Evolutionary conservation across 768 basidiomycete genomes (phyloP).

Genomic region (Mycena vulgaris): DNA sequence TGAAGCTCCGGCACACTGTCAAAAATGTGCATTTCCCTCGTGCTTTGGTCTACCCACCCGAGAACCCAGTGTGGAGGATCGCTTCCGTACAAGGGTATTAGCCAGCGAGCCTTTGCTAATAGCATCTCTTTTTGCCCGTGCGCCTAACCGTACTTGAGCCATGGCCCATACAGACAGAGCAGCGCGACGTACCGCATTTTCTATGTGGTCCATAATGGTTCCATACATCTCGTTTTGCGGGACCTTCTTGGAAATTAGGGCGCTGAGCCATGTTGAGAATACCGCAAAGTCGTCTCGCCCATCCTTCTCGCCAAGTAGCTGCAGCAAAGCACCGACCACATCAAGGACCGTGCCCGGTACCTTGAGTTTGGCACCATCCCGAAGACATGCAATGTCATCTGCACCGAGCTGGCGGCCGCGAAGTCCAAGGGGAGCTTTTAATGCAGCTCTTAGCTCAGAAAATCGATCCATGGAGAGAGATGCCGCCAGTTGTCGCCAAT

Average conservation of each 20-base stretch:
- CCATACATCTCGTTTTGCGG: not conserved
- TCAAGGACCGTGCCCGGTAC: not conserved
- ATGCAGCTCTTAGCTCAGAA: not conserved
- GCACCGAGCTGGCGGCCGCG: not conserved
- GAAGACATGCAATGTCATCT: not conserved
- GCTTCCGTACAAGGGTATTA: constrained; percentile 19
- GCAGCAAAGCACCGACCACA: not conserved
- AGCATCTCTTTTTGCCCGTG: no score
- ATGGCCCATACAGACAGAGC: no score
- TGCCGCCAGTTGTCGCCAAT: not conserved
- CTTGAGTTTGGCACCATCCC: constrained; percentile 3
- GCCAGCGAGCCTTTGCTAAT: constrained; percentile 7
- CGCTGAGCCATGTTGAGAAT: constrained; percentile 9
- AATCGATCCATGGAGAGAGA: constrained; percentile 2
- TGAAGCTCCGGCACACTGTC: constrained; percentile 20
- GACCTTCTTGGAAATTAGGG: not conserved
- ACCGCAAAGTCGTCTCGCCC: not conserved
- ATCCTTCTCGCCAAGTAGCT: not conserved
- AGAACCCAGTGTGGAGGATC: constrained; percentile 22
- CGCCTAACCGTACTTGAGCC: no score
- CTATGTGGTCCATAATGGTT: not conserved
- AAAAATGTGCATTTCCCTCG: constrained; percentile 12
- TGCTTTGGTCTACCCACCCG: not conserved
- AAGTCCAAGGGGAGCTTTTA: not conserved
- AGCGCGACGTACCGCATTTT: not conserved